phyloP scores from a whole-genome alignment of 2,329 filamentous ascomycete genomes.

The Macroventuria anomochaeta region DNA sequence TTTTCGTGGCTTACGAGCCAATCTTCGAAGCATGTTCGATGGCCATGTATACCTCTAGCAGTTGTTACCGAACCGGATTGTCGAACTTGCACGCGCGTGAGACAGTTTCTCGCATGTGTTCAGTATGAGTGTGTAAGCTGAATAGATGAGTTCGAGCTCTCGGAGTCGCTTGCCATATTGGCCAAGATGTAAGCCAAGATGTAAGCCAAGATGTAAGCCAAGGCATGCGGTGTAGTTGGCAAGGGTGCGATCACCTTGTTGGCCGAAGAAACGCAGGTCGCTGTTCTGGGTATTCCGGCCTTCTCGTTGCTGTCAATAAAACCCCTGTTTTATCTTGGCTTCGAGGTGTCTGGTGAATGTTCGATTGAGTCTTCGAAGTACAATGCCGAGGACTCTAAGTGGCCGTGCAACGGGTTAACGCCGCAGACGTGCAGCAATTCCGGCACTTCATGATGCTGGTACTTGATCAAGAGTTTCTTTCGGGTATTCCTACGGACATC shows the following conservation, averaged over 20 bases:
- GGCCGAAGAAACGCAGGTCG: not conserved
- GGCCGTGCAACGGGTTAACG: not conserved
- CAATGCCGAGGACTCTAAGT: too few species aligned
- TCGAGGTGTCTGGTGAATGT: not conserved
- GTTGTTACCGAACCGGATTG: not conserved
- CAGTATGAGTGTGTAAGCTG: not conserved
- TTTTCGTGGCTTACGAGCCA: not conserved
- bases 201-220: constrained; percentile 5
- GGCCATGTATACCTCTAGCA: too few species aligned
- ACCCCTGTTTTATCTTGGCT: not conserved
- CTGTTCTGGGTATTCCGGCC: not conserved
- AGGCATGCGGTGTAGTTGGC: not conserved
- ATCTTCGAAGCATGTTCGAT: not conserved
- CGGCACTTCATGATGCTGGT: not conserved
- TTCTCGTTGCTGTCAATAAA: not conserved
- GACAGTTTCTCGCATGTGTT: not conserved
- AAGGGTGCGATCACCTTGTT: not conserved
- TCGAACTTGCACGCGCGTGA: not conserved
- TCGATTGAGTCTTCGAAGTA: not conserved
- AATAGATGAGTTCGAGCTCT: constrained; percentile 1
- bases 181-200: constrained; percentile 8
- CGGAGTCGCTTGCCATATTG: constrained; percentile 8
- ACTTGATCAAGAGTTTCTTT: not conserved
- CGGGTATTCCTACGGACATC: not conserved
- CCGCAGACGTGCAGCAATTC: not conserved